phyloP scores from a whole-genome alignment of 2,329 filamentous ascomycete genomes.

The Emergomyces orientalis region DNA sequence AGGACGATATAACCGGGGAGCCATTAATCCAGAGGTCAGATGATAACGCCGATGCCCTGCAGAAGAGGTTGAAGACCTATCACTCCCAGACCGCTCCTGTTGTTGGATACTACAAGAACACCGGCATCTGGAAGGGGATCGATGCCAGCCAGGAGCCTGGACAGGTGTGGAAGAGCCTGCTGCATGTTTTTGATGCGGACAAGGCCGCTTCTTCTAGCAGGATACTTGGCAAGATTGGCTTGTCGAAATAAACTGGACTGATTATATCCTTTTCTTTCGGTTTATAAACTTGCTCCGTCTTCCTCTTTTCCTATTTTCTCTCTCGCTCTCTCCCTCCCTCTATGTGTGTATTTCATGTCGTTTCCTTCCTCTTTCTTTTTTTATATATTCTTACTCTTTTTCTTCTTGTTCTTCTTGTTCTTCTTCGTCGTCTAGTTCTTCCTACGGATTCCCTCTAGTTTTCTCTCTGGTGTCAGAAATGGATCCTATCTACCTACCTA shows the following conservation, averaged over 20 bases:
- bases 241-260: constrained; percentile 38
- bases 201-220: constrained; percentile 38
- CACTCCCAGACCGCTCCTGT: constrained; percentile 90
- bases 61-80: constrained; percentile 90
- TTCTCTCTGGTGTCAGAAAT: background rate
- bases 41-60: constrained; percentile 90
- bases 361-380: background rate
- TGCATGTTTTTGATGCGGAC: constrained; percentile 69
- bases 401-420: no score
- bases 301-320: constrained; percentile 1
- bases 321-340: background rate
- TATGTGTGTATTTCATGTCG: background rate
- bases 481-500: background rate
- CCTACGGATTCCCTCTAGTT: background rate
- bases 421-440: background rate
- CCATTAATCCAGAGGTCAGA: constrained; percentile 92
- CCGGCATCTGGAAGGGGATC: constrained; percentile 90
- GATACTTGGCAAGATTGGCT: constrained; percentile 47
- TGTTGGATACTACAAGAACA: constrained; percentile 93
- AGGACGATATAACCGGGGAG: constrained; percentile 93
- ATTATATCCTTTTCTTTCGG: constrained; percentile 9
- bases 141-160: constrained; percentile 94
- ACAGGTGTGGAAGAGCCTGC: constrained; percentile 87
- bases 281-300: constrained; percentile 9
- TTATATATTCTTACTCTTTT: background rate